A percentile compares a stretch with the other conserved stretches of the same genome.
These are phyloP conservation scores for Epichloe hybrida DNA, from an alignment of 2,329 filamentous ascomycete genomes.

Conservation along the genomic window DNA sequence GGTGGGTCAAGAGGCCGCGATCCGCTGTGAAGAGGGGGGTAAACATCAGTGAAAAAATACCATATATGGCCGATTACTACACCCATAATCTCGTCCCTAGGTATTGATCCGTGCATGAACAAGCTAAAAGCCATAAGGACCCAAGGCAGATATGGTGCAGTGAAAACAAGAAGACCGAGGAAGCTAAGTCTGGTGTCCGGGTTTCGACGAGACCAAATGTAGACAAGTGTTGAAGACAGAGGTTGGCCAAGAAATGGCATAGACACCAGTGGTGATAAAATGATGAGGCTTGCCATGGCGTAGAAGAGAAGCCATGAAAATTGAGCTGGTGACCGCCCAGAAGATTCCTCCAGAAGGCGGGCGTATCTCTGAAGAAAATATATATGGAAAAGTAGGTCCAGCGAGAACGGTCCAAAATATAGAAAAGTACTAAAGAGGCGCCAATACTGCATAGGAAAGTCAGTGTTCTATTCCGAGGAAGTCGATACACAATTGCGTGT, in stretches of 20 bases:
- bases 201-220: constrained; percentile 95
- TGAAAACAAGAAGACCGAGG: constrained; percentile 78
- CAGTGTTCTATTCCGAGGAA: constrained; percentile 3
- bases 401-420: constrained; percentile 87
- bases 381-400: constrained; percentile 93
- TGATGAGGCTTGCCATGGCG: constrained; percentile 63
- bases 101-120: constrained; percentile 76
- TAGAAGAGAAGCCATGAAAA: constrained; percentile 93
- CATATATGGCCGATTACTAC: constrained; percentile 91
- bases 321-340: constrained; percentile 79
- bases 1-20: constrained; percentile 81
- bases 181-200: constrained; percentile 84
- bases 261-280: constrained; percentile 72
- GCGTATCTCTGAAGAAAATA: constrained; percentile 98
- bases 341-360: constrained; percentile 84
- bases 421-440: constrained; percentile 90
- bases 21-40: constrained; percentile 81
- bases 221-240: constrained; percentile 83
- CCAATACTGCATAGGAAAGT: constrained; percentile 61
- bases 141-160: constrained; percentile 90
- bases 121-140: constrained; percentile 88
- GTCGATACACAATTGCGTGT: background rate
- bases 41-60: constrained; percentile 99
- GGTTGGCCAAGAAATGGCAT: constrained; percentile 93
- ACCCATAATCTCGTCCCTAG: constrained; percentile 92